Evolutionary conservation across 371 early-diverging fungal genomes (phyloP).

Genomic region (Mucor racemosus): DNA sequence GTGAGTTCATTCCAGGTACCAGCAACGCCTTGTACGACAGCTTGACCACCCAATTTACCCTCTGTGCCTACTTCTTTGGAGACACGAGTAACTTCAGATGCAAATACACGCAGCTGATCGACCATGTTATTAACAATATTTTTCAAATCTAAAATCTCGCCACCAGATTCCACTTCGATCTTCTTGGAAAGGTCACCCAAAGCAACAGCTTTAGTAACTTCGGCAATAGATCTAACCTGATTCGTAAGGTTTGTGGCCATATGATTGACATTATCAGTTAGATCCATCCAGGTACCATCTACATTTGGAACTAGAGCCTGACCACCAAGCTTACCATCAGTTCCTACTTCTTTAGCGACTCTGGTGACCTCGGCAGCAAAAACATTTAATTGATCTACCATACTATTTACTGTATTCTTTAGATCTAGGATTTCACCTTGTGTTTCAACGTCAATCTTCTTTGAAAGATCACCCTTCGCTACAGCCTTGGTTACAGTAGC

Average conservation of each 20-base stretch:
- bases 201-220: slow-evolving; percentile 53
- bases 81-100: slow-evolving; percentile 53
- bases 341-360: slow-evolving; percentile 51
- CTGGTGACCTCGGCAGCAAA: slow-evolving; percentile 56
- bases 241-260: slow-evolving; percentile 59
- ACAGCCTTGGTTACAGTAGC: slow-evolving; percentile 66
- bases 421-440: slow-evolving; percentile 59
- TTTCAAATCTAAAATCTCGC: slow-evolving; percentile 60
- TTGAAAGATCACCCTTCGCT: slow-evolving; percentile 36
- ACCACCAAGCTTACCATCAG: slow-evolving; percentile 53
- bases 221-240: slow-evolving; percentile 53
- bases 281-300: slow-evolving; percentile 73
- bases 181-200: slow-evolving; percentile 50
- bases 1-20: slow-evolving; percentile 75
- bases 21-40: slow-evolving; percentile 52
- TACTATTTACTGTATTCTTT: slow-evolving; percentile 38
- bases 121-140: slow-evolving; percentile 61
- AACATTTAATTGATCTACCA: slow-evolving; percentile 34
- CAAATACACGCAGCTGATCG: slow-evolving; percentile 51
- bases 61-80: slow-evolving; percentile 63
- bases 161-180: slow-evolving; percentile 46
- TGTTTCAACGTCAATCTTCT: slow-evolving; percentile 45
- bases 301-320: slow-evolving; percentile 62
- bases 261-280: slow-evolving; percentile 70
- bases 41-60: slow-evolving; percentile 46